Conservation (phyloP, 768 basidiomycete genomes). For the Kwoniella newhampshirensis region DNA sequence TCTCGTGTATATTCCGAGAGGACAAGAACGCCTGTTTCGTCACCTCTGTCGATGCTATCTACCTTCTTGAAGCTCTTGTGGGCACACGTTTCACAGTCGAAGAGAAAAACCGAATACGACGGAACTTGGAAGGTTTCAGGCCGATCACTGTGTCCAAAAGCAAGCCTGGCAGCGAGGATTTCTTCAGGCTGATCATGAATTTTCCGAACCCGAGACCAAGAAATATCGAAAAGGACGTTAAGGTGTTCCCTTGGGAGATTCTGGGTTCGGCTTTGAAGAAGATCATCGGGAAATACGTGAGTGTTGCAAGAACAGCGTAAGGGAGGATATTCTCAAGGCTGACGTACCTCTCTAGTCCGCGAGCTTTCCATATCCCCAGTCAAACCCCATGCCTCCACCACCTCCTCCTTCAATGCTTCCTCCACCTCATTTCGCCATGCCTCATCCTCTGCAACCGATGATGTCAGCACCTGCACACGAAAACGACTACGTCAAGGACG, state of each 20-base stretch:
- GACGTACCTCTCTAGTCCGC: constrained; percentile 33
- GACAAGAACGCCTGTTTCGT: constrained; percentile 75
- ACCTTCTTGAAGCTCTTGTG: constrained; percentile 76
- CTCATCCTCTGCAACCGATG: constrained; percentile 24
- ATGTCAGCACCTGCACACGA: constrained; percentile 7
- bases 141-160: constrained; percentile 88
- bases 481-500: constrained; percentile 19
- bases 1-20: constrained; percentile 90
- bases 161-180: constrained; percentile 72
- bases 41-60: constrained; percentile 94
- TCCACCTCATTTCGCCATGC: constrained; percentile 14
- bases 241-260: constrained; percentile 58
- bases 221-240: constrained; percentile 94
- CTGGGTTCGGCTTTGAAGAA: constrained; percentile 55
- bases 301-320: constrained; percentile 18
- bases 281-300: constrained; percentile 57
- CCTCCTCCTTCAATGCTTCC: constrained; percentile 10
- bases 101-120: constrained; percentile 92
- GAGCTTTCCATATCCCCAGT: constrained; percentile 27
- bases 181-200: constrained; percentile 95
- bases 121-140: constrained; percentile 88
- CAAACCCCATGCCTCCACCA: constrained; percentile 26
- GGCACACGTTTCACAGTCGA: constrained; percentile 81
- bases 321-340: background rate
- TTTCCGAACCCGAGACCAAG: constrained; percentile 91